Percentiles rank a stretch among this genome's conserved stretches.
These are phyloP conservation scores for Russula lepida DNA, from an alignment of 768 basidiomycete genomes.

Conservation along the genomic window DNA sequence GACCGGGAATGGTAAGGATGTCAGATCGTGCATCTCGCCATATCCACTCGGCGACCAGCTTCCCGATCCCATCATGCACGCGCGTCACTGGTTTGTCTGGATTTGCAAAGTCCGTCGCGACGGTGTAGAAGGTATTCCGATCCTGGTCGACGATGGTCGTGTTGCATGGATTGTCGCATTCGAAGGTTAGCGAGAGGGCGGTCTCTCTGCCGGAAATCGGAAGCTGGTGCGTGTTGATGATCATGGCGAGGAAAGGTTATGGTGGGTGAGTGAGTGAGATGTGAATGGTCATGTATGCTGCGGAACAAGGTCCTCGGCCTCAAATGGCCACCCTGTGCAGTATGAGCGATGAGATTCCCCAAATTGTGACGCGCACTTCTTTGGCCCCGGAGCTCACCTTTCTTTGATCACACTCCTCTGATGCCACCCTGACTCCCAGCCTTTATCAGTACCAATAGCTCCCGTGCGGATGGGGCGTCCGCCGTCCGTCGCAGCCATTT, in stretches of 20 bases:
- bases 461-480: conserved; percentile 39
- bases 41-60: conserved; percentile 19
- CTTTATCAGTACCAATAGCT: conserved; percentile 37
- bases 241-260: no score
- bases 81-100: conserved; percentile 11
- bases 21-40: conserved; percentile 20
- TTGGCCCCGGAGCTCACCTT: no score
- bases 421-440: conserved; percentile 18
- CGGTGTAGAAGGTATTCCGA: conserved; percentile 10
- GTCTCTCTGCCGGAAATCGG: neutral
- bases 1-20: conserved; percentile 16
- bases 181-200: neutral
- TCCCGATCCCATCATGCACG: conserved; percentile 10
- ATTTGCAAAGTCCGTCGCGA: conserved; percentile 15
- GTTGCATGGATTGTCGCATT: conserved; percentile 21
- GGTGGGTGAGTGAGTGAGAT: neutral
- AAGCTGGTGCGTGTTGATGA: no score
- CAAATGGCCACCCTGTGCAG: no score
- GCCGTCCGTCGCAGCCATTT: conserved; percentile 29
- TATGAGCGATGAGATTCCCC: conserved; percentile 38
- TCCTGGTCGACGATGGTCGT: conserved; percentile 16
- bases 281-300: no score
- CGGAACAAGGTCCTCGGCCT: no score
- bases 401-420: conserved; percentile 15
- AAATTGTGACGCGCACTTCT: no score